These are phyloP conservation scores for Hanseniaspora meyeri DNA, from an alignment of 805 yeast genomes.

Conservation along the genomic window DNA sequence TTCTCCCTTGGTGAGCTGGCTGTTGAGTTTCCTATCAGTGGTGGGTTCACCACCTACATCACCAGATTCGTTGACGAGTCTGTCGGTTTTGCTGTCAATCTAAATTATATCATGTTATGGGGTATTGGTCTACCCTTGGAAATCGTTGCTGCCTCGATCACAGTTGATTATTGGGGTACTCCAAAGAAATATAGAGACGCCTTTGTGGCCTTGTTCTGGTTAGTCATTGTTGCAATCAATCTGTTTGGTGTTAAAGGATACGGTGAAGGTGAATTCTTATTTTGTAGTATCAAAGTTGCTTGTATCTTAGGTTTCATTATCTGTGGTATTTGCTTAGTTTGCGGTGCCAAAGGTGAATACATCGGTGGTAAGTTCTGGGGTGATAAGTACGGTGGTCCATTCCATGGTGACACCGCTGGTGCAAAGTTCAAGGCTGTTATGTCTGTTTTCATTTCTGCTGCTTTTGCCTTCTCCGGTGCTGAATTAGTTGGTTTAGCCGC, in stretches of 20 bases:
- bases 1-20: slow-evolving; percentile 53
- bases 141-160: slow-evolving; percentile 42
- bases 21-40: slow-evolving; percentile 49
- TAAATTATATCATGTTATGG: slow-evolving; percentile 46
- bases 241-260: slow-evolving; percentile 44
- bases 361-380: slow-evolving; percentile 42
- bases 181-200: slow-evolving; percentile 37
- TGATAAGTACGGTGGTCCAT: slow-evolving; percentile 38
- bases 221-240: slow-evolving; percentile 37
- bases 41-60: slow-evolving; percentile 50
- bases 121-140: slow-evolving; percentile 40
- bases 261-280: slow-evolving; percentile 43
- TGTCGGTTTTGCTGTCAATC: slow-evolving; percentile 51
- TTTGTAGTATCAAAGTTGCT: slow-evolving; percentile 37
- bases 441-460: slow-evolving; percentile 43
- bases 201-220: slow-evolving; percentile 38
- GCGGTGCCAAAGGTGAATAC: slow-evolving; percentile 37
- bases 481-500: slow-evolving; percentile 43
- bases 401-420: slow-evolving; percentile 33
- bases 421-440: slow-evolving; percentile 40
- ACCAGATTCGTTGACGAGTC: slow-evolving; percentile 48
- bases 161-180: slow-evolving; percentile 40
- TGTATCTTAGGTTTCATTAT: slow-evolving; percentile 45
- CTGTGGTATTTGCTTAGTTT: slow-evolving; percentile 37
- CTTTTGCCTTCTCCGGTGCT: slow-evolving; percentile 44